Percentiles rank a stretch among this genome's conserved stretches.
These are phyloP conservation scores for Macrolepiota albuminosa DNA, from an alignment of 768 basidiomycete species.

Conservation along the genomic window DNA sequence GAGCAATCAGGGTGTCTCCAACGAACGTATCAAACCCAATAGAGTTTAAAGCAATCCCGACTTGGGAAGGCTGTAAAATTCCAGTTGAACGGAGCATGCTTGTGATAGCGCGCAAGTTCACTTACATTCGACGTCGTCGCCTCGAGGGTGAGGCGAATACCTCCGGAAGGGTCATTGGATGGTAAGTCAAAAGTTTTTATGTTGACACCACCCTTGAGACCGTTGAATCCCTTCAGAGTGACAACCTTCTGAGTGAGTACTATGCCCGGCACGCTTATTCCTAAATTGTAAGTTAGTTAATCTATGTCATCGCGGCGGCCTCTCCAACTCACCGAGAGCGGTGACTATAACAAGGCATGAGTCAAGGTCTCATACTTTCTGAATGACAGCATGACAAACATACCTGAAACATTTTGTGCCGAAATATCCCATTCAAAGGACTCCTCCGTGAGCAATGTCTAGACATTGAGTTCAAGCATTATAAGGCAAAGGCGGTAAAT, in stretches of 20 bases:
- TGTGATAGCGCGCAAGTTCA: neutral
- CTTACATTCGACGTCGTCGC: conserved; percentile 56
- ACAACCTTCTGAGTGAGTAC: conserved; percentile 51
- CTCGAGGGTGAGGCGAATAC: conserved; percentile 62
- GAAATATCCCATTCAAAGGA: conserved; percentile 69
- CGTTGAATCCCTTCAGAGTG: conserved; percentile 67
- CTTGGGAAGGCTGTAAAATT: conserved; percentile 57
- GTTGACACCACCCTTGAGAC: conserved; percentile 53
- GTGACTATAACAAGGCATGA: conserved; percentile 33
- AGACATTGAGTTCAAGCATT: neutral
- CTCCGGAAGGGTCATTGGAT: conserved; percentile 63
- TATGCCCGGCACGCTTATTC: conserved; percentile 55
- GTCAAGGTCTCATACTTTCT: neutral
- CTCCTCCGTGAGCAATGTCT: conserved; percentile 56
- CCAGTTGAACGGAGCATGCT: neutral
- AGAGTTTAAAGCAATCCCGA: conserved; percentile 59
- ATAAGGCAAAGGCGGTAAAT: neutral
- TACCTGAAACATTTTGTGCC: conserved; percentile 58
- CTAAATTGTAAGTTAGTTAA: conserved; percentile 23
- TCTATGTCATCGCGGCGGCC: neutral
- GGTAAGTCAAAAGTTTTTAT: conserved; percentile 71
- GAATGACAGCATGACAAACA: conserved; percentile 9
- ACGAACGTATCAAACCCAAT: conserved; percentile 60
- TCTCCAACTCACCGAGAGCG: conserved; percentile 41
- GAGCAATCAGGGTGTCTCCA: conserved; percentile 50